A percentile compares a stretch with the other conserved stretches of the same genome.
Conservation (phyloP, 768 basidiomycete genomes). For the Naganishia vaughanmartiniae region DNA sequence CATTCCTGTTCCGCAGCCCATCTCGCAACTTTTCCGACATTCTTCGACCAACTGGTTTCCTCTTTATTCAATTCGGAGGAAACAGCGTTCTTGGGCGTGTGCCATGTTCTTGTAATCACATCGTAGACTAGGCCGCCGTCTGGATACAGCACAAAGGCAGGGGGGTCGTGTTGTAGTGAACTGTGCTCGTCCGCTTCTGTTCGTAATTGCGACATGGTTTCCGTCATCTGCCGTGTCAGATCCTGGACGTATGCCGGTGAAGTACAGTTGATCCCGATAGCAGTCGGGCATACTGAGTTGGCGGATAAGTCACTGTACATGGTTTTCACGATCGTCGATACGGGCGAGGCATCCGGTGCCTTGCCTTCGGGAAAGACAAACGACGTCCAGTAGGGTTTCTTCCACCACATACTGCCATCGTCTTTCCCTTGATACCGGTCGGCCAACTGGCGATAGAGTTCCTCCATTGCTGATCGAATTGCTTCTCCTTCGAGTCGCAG, state of each 20-base stretch:
- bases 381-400: constrained; percentile 74
- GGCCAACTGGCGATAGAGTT: constrained; percentile 47
- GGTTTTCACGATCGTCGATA: constrained; percentile 55
- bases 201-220: constrained; percentile 32
- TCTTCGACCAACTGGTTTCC: constrained; percentile 39
- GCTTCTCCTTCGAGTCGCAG: constrained; percentile 65
- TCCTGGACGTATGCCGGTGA: constrained; percentile 55
- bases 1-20: constrained; percentile 37
- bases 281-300: constrained; percentile 1
- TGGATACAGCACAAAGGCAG: constrained; percentile 67
- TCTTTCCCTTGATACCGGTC: constrained; percentile 7
- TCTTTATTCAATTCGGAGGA: constrained; percentile 26
- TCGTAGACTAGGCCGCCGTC: constrained; percentile 66
- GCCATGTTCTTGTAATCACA: constrained; percentile 57
- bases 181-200: background rate
- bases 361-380: constrained; percentile 60
- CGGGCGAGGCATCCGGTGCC: constrained; percentile 42
- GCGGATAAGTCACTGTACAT: constrained; percentile 21
- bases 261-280: constrained; percentile 74
- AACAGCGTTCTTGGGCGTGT: constrained; percentile 28
- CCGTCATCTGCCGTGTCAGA: constrained; percentile 55
- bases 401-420: constrained; percentile 34
- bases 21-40: constrained; percentile 33
- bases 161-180: constrained; percentile 8
- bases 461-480: constrained; percentile 62